Evolutionary conservation across 2,329 filamentous ascomycete genomes (phyloP).

Genomic region (Beauveria brongniartii): DNA sequence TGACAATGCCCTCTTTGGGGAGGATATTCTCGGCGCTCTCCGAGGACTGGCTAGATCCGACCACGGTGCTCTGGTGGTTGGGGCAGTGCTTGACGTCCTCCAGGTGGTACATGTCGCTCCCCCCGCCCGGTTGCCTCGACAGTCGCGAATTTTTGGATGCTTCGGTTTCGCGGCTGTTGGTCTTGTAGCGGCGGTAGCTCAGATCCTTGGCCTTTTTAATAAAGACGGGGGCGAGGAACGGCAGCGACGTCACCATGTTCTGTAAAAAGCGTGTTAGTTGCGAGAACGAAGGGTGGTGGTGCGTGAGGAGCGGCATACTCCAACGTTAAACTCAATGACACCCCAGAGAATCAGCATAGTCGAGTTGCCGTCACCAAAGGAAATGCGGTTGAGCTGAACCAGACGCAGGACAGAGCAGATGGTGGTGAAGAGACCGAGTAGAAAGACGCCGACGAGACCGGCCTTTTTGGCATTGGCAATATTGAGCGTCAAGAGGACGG

Average conservation of each 20-base stretch:
- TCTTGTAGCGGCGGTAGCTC: constrained; percentile 28
- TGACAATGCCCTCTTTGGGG: constrained; percentile 27
- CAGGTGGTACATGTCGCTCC: constrained; percentile 28
- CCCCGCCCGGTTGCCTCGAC: constrained; percentile 12
- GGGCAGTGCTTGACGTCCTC: constrained; percentile 24
- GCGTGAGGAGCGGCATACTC: constrained; percentile 15
- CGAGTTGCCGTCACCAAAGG: constrained; percentile 44
- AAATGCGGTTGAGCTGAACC: constrained; percentile 41
- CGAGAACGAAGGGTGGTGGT: no score
- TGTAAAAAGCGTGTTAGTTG: constrained; percentile 13
- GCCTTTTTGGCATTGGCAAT: constrained; percentile 39
- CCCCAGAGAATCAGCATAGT: constrained; percentile 50
- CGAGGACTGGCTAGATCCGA: constrained; percentile 18
- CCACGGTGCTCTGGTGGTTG: constrained; percentile 23
- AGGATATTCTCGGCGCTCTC: constrained; percentile 34
- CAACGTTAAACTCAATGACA: constrained; percentile 48
- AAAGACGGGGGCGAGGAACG: constrained; percentile 36
- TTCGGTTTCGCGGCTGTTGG: constrained; percentile 19
- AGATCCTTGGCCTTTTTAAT: constrained; percentile 34
- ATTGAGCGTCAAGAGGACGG: constrained; percentile 39
- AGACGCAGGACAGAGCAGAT: constrained; percentile 46
- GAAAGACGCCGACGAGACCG: constrained; percentile 42
- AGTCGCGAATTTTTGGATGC: constrained; percentile 10
- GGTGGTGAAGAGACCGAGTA: constrained; percentile 46
- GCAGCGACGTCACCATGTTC: constrained; percentile 39